Base-by-base conservation (phyloP, 2,329 filamentous ascomycete species). In the Fusarium guadeloupense region DNA sequence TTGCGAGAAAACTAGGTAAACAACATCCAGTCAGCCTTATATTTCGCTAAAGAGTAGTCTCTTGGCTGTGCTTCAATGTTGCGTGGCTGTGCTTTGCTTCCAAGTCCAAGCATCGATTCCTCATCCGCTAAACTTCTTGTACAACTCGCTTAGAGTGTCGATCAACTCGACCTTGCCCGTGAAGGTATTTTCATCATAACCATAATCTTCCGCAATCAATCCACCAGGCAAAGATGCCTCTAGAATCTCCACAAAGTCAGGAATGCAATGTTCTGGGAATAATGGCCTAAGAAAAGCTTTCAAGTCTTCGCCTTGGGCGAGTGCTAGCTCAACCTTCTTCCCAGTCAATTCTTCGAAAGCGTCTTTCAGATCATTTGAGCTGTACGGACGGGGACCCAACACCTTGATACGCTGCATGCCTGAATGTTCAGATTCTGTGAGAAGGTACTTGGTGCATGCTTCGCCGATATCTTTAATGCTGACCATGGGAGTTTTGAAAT, bases 401-500 rank as follows among this genome's bases (percentile, higher is more conserved):
- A 75, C 16, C 6, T 71, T 60, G 16, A 73, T 51, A 17, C 20
- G 46, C 25, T 63, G 50, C 0, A 62, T 28, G 39, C 42, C 49
- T 7, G 51, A 8, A 4, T 33, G 39, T 3, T 41, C 42, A 0
- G 59, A 37, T 4, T 57, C 30, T 1, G 50, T 57, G 19, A 74
- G 64, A 0, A 70, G 60, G 1, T 55, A 42, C 13, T 56, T 48
- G 5, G 67, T 68, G 21, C 69, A 73, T 9, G 40, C 46, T 9
- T 56, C 54, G 9, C 68, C 71, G 9, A 75, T 54, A 14, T 75
- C 74, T 23, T 39, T 48, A 6, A 74, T 57, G 26, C 71, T 70
- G 1, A 74, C 72, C 66, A 74, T 73, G 5, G 72, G 71, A 2
- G 75, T 56, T 28, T 70, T 55, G 28, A 68, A 66, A 10, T 74